Conservation (phyloP, 495 filamentous ascomycete genomes). For the Friedmanniomyces simplex region DNA sequence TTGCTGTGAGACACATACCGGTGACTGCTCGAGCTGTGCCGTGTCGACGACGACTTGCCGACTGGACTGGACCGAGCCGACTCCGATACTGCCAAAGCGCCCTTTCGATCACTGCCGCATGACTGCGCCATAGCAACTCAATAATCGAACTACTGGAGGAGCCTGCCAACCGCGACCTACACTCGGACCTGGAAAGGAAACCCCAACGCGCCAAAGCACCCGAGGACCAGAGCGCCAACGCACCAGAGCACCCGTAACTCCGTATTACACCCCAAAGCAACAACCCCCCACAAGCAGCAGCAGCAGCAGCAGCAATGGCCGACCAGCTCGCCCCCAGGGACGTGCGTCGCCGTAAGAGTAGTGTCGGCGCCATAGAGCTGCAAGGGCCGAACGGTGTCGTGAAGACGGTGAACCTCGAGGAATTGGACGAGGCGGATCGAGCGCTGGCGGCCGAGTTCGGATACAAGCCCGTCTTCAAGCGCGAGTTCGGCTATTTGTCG, state of each 20-base stretch:
- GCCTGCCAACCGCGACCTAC: background rate
- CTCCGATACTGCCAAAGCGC: background rate
- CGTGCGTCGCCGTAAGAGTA: slow-evolving; percentile 10
- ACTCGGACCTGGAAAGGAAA: too few relatives aligned
- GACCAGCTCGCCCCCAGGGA: slow-evolving; percentile 8
- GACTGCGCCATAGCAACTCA: background rate
- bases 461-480: slow-evolving; percentile 42
- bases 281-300: background rate
- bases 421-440: slow-evolving; percentile 21
- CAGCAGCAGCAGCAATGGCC: slow-evolving; percentile 6
- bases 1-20: background rate
- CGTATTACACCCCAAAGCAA: background rate
- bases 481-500: slow-evolving; percentile 52
- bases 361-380: slow-evolving; percentile 11
- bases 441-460: slow-evolving; percentile 24
- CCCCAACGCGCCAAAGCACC: background rate
- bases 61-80: background rate
- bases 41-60: background rate
- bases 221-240: background rate
- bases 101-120: background rate
- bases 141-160: background rate
- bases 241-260: background rate
- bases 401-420: slow-evolving; percentile 14
- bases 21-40: background rate
- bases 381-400: slow-evolving; percentile 10